Evolutionary conservation across 768 basidiomycete genomes (phyloP), one percentile per base, ranked within the genome.

Genomic region (Piloderma croceum): DNA sequence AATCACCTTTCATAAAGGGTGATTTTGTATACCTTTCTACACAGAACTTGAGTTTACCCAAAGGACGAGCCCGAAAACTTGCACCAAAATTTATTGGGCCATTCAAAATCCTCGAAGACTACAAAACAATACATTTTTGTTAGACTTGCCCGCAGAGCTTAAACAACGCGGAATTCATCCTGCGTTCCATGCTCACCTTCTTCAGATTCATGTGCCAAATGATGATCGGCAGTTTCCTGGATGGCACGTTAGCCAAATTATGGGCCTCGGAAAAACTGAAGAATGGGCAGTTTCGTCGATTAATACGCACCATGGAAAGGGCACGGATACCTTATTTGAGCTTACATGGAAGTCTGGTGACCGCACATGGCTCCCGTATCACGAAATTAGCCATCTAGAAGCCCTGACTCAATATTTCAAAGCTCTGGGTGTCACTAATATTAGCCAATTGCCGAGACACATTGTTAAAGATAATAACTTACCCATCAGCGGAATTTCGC

Each of bases 151-250:
- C 0, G 3, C 31, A 1, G 47, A 53, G 0, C 20, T 69, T 22
- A 50, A 43, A 7, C 25, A 48, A 7, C 15, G 50, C 1, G 50
- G 59, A 0, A 48, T 69, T 0, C 58, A 67, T 41, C 44, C 51
- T 1, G 46, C 47, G 0, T 68, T 69, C 29, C 68, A 69, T 31
- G 46, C 59, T 0, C 59, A 52, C 0, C 37, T 63, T 2, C 44
- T 69, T 0, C 42, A 57, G 0, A 49, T 57, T 15, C 64, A 68
- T 33, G 34, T 48, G 3, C 59, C 60, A 0, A 67, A 65, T 38
- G 61, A 66, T 39, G 60, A 67, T 38, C n/a, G 55, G 2, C 31
- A 40, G 17, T 63, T 64, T 38, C 58, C 61, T 0, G 57, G 62
- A 1, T 37, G 61, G 5, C 43, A 45, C 13, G 35, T 48, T 19